Percentiles rank a stretch among this genome's conserved stretches.
phyloP scores from a whole-genome alignment of 2,329 filamentous ascomycete species.

The Ceratocystis ficicola region DNA sequence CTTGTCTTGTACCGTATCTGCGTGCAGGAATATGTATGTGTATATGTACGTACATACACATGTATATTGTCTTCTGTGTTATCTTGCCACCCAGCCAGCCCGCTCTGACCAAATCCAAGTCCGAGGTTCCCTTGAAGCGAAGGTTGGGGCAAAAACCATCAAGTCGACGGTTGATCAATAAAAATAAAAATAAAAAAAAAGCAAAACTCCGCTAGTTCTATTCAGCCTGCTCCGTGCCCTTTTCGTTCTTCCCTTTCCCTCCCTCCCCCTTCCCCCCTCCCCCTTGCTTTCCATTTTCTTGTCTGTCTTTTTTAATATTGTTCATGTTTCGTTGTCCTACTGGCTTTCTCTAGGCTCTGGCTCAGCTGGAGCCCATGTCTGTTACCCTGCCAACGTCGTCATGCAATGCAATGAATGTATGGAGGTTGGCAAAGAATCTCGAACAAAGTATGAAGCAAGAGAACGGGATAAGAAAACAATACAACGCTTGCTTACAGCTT shows the following conservation, averaged over 20 bases:
- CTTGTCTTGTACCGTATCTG: neutral
- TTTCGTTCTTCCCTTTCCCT: neutral
- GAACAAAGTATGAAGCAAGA: neutral
- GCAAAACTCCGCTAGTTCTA: neutral
- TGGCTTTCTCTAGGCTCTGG: neutral
- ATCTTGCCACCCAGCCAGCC: slow-evolving; percentile 5
- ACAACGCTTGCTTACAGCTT: neutral
- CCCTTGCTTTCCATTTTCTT: neutral
- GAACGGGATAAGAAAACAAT: neutral
- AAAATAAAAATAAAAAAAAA: neutral
- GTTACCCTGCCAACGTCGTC: slow-evolving; percentile 3
- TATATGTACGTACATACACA: neutral
- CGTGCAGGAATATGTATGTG: neutral
- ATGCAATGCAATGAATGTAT: neutral
- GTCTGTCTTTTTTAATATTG: neutral
- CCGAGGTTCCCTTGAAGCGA: slow-evolving; percentile 1
- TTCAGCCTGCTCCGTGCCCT: slow-evolving; percentile 3
- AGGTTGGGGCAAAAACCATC: slow-evolving; percentile 1
- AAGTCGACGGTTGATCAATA: neutral
- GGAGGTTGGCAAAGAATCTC: neutral
- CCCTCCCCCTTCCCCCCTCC: neutral
- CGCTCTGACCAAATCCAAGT: slow-evolving; percentile 1
- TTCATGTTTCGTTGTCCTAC: neutral
- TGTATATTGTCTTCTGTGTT: neutral
- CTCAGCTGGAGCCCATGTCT: slow-evolving; percentile 7